Conservation (phyloP, 176 grass and related monocot species). For the Carex pumila region DNA sequence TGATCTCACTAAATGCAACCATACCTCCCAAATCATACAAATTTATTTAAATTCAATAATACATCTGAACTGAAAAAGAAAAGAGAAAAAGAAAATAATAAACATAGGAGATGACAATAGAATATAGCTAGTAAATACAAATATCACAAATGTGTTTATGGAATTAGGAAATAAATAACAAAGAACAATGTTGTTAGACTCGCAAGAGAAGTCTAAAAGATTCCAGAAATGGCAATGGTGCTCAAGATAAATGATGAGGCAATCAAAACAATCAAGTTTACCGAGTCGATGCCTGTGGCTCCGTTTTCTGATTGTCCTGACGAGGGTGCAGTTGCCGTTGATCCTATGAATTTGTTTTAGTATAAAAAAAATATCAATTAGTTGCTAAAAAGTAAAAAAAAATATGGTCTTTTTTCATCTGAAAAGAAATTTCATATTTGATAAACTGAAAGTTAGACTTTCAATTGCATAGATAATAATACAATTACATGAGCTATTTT, state of each 20-base stretch:
- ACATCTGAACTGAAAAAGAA: conserved; percentile 9
- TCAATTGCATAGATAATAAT: neutral
- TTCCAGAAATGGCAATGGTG: neutral
- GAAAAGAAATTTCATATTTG: neutral
- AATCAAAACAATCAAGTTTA: neutral
- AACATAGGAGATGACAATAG: neutral
- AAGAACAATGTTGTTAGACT: neutral
- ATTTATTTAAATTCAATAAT: conserved; percentile 24
- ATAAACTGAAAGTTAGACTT: neutral
- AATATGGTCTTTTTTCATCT: neutral
- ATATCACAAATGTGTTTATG: conserved; percentile 19
- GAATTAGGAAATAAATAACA: conserved; percentile 21
- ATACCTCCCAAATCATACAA: conserved; percentile 1
- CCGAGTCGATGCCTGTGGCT: neutral
- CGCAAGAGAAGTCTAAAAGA: neutral
- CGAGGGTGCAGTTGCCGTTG: neutral
- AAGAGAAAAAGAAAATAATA: neutral
- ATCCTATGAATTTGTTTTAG: neutral
- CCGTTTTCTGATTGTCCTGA: neutral
- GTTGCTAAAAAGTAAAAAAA: neutral
- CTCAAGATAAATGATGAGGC: neutral
- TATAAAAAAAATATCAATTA: neutral
- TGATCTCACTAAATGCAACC: conserved; percentile 6
- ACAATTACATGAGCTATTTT: neutral
- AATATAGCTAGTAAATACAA: conserved; percentile 17